Percentiles rank a stretch among this genome's conserved stretches.
Conservation (phyloP, 495 filamentous ascomycete species). For the Ramalina peruviana region DNA sequence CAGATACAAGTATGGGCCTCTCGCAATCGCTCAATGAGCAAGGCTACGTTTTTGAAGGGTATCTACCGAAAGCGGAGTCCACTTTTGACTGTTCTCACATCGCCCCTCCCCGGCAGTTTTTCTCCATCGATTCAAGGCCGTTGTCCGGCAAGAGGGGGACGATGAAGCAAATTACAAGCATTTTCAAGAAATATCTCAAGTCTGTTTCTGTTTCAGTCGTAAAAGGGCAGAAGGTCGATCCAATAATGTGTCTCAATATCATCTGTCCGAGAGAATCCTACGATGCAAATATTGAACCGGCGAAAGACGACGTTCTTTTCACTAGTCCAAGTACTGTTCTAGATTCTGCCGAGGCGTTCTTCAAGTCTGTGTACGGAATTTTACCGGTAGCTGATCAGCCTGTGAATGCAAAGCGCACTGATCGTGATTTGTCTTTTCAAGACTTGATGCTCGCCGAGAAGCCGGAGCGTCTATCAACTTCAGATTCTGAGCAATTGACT, state of each 20-base stretch:
- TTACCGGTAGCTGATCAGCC: constrained; percentile 2
- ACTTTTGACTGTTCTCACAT: constrained; percentile 37
- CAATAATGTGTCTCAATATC: constrained; percentile 65
- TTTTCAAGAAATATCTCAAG: constrained; percentile 45
- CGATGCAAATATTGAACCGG: constrained; percentile 79
- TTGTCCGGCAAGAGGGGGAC: constrained; percentile 49
- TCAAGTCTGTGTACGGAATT: constrained; percentile 41
- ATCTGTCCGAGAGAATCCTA: constrained; percentile 57
- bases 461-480: not conserved
- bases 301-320: constrained; percentile 83
- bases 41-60: not conserved
- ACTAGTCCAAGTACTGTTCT: constrained; percentile 41
- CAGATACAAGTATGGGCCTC: not conserved
- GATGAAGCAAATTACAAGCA: constrained; percentile 47
- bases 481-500: not conserved
- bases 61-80: constrained; percentile 1
- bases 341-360: constrained; percentile 37
- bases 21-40: constrained; percentile 18
- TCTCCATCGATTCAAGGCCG: constrained; percentile 70
- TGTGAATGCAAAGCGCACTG: constrained; percentile 1
- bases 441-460: constrained; percentile 21
- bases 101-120: constrained; percentile 42
- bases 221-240: constrained; percentile 32
- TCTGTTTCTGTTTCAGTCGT: constrained; percentile 19
- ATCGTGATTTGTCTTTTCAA: too few relatives aligned